These are phyloP conservation scores for Rubia yunnanensis DNA, from an alignment of 257 asterid species.

Conservation along the genomic window DNA sequence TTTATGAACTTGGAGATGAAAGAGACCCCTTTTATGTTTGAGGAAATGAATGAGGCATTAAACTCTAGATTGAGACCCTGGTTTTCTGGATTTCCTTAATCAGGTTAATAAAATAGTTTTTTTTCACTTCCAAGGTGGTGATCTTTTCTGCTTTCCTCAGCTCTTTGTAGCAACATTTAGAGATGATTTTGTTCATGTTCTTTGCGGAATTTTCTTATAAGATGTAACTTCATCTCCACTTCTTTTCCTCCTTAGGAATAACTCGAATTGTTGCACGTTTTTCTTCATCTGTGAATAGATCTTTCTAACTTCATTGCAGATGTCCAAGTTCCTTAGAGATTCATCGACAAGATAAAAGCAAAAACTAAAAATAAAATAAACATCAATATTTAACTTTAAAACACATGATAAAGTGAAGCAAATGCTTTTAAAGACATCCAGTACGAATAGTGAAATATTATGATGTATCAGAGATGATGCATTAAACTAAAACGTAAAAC, in stretches of 20 bases:
- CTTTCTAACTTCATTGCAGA: conserved; percentile 21
- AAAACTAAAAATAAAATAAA: no score
- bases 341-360: conserved; percentile 26
- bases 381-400: no score
- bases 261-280: conserved; percentile 25
- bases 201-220: conserved; percentile 7
- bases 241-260: conserved; percentile 26
- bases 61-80: conserved; percentile 16
- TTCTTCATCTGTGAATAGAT: conserved; percentile 20
- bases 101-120: conserved; percentile 2
- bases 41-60: conserved; percentile 14
- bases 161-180: conserved; percentile 26
- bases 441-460: no score
- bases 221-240: background rate
- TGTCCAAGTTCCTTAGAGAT: conserved; percentile 24
- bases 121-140: background rate
- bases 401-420: no score
- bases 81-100: conserved; percentile 21
- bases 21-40: conserved; percentile 14
- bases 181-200: conserved; percentile 6
- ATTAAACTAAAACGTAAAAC: no score
- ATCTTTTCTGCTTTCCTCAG: conserved; percentile 6
- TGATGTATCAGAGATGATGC: no score
- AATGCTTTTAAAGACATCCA: no score
- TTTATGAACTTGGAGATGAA: conserved; percentile 23